A percentile compares a stretch with the other conserved stretches of the same genome.
phyloP scores from a whole-genome alignment of 1,284 basidiomycete genomes.

The Fomitiporia mediterranea region DNA sequence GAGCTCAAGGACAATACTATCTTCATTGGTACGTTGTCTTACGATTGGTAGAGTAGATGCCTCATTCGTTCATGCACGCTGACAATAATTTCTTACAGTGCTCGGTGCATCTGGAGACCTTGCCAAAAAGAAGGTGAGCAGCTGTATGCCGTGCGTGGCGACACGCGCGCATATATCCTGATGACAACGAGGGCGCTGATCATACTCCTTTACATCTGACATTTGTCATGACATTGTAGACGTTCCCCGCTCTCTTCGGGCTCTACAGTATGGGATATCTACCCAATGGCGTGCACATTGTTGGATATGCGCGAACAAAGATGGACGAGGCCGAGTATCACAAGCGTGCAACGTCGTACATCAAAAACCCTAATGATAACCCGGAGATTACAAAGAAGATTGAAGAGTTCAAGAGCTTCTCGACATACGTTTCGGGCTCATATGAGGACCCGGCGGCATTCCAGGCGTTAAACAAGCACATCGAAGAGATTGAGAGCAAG shows the following conservation, averaged over 20 bases:
- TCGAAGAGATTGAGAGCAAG: conserved; percentile 72
- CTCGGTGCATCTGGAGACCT: conserved; percentile 97
- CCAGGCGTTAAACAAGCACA: conserved; percentile 66
- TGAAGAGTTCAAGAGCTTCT: conserved; percentile 76
- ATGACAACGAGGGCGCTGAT: not conserved
- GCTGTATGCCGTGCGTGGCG: not conserved
- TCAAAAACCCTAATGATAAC: conserved; percentile 73
- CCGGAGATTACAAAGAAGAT: conserved; percentile 54
- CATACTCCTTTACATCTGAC: not conserved
- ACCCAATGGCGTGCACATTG: conserved; percentile 79
- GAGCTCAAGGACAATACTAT: conserved; percentile 82
- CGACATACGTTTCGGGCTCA: conserved; percentile 79
- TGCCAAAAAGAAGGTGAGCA: conserved; percentile 93
- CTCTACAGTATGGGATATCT: conserved; percentile 80
- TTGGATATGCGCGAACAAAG: conserved; percentile 94
- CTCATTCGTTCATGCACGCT: too few species aligned
- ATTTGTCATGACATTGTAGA: conserved; percentile 43
- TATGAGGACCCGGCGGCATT: conserved; percentile 86
- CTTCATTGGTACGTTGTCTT: conserved; percentile 65
- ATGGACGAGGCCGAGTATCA: conserved; percentile 87
- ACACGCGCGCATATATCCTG: conserved; percentile 5
- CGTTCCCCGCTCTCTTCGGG: conserved; percentile 89
- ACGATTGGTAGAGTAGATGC: too few species aligned
- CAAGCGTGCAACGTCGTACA: conserved; percentile 76
- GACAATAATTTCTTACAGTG: conserved; percentile 45